Base-by-base conservation (phyloP, 164 flowering plant species). In the Saururus chinensis region DNA sequence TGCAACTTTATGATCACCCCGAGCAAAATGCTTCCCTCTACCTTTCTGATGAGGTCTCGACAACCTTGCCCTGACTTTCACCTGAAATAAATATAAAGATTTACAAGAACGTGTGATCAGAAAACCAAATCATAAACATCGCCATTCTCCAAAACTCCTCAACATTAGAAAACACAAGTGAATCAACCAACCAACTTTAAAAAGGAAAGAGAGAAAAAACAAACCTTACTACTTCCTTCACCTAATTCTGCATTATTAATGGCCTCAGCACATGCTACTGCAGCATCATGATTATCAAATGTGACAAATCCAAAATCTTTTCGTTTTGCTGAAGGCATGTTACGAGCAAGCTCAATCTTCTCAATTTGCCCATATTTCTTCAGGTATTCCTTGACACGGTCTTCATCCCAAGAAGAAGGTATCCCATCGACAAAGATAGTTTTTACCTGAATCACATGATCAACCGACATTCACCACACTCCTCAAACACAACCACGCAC, bases 351-450 rank as follows among this genome's bases (percentile, higher is more conserved):
- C 68, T 93, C 97, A 68, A 93, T 74, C 81, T 85, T 93, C 62
- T 85, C 93, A 66, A 93, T 70, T 55, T 67, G 76, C 19, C 99
- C 99, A 80, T 82, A 88, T 60, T 76, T 82, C 73, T 85, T 84
- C 6, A 93, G 84, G 60, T 82, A 77, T 21, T 75, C 84, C 25
- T 79, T 76, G 40, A 93, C 95, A 70, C 74, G 85, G 41, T 85
- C 93, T 72, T 93, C 99, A 81, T 90, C 92, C 99, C 99, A 93
- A 49, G 99, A 83, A 56, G 95, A 77, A 71, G 88, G 88, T 52
- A 93, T 65, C 41, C 95, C 88, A 77, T 93, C 99, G 56, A 93
- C 74, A 76, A 93, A 93, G 20, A 93, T 88, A 14, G 95, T 90
- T 62, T 82, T 91, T 57, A 93, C 99, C 99, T 93, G 79, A 4